These are phyloP conservation scores for Limonium bicolor DNA, from an alignment of 148 eudicot genomes.

Conservation along the genomic window DNA sequence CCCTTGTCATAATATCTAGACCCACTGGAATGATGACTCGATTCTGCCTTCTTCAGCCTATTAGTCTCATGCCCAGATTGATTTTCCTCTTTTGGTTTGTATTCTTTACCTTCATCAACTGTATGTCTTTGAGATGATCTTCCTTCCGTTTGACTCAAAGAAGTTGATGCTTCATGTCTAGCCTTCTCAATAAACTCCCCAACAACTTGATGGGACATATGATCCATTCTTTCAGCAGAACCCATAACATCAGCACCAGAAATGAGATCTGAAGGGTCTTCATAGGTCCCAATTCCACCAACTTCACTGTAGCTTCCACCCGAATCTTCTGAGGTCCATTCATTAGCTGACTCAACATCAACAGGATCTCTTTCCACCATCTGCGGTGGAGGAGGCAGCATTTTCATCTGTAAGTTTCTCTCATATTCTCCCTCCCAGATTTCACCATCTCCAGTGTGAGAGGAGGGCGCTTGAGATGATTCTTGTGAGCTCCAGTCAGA, in stretches of 20 bases:
- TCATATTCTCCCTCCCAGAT: slow-evolving; percentile 7
- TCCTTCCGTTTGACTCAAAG: slow-evolving; percentile 21
- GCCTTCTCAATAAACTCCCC: slow-evolving; percentile 45
- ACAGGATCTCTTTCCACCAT: slow-evolving; percentile 7
- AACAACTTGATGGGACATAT: slow-evolving; percentile 37
- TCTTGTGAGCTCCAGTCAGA: slow-evolving; percentile 9
- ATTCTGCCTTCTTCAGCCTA: slow-evolving; percentile 19
- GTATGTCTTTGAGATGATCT: slow-evolving; percentile 10
- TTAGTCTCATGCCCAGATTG: slow-evolving; percentile 17
- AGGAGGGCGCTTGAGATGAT: too few relatives aligned
- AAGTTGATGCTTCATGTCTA: slow-evolving; percentile 41
- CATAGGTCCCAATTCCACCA: slow-evolving; percentile 9
- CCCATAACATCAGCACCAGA: slow-evolving; percentile 33
- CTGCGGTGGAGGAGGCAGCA: slow-evolving; percentile 18
- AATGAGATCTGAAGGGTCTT: slow-evolving; percentile 7
- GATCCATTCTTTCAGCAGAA: slow-evolving; percentile 46
- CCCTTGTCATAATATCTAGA: slow-evolving; percentile 29
- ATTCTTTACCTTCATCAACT: slow-evolving; percentile 13
- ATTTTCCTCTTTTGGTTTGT: slow-evolving; percentile 7
- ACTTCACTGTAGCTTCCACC: slow-evolving; percentile 9
- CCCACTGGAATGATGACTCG: slow-evolving; percentile 22
- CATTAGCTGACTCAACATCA: slow-evolving; percentile 9
- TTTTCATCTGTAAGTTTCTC: slow-evolving; percentile 9
- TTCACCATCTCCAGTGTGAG: too few relatives aligned
- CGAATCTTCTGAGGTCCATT: slow-evolving; percentile 10